Evolutionary conservation across 257 asterid species (phyloP), one percentile per base, ranked within the genome.

Genomic region (Nicotiana benthamiana): DNA sequence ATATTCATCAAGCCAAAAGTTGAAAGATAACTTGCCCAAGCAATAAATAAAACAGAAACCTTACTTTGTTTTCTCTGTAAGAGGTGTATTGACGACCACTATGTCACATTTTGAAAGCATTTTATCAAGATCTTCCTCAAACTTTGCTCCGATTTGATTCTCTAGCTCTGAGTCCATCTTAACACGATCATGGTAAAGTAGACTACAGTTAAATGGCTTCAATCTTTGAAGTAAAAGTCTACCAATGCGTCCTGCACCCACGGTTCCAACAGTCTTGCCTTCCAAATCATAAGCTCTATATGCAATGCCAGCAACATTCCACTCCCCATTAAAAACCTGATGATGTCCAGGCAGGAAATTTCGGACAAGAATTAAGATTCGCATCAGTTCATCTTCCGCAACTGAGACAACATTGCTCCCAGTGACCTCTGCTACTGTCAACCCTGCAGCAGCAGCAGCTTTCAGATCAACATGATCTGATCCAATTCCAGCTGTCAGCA

Each of bases 261-360:
- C 95, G 7, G 99, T 96, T 75, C 99, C 99, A 74, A 96, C 97
- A n/a, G 98, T 96, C 90, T 96, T 96, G 9, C 97, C 98, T 87
- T 96, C 99, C 30, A 96, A 96, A 88, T 94, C 99, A 75, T 96
- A 96, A 62, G 99, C 93, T 66, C 98, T 86, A 87, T 96, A 59
- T 74, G 98, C 90, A 86, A 94, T 89, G 67, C 90, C 97, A 12
- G 98, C 95, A 65, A 96, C 98, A 53, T 96, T 86, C 99, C 99
- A 96, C 9, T 96, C 98, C 28, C 99, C 98, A 22, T 6, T 88
- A 34, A 92, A 88, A 57, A 94, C 97, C 87, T 94, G 99, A 81
- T 94, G 97, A 86, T 96, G 16, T 11, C 97, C 99, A 9, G 97
- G 97, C 82, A 96, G 63, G 67, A 94, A 96, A 83, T 96, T 96